phyloP scores from a whole-genome alignment of 441 rosid genomes.

The Adansonia gregorii region DNA sequence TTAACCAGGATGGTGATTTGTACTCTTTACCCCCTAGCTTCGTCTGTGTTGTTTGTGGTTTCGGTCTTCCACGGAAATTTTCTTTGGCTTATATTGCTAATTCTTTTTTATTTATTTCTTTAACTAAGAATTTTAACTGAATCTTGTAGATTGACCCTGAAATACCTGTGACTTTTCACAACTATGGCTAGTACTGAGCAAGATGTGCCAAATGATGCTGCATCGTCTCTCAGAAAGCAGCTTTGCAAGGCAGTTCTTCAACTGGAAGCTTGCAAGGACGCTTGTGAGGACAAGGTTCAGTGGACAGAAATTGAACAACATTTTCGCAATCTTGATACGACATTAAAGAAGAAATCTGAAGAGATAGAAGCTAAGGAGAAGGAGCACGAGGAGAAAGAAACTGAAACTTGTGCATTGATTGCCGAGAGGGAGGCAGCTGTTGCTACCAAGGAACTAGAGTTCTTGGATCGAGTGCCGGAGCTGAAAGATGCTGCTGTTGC shows the following conservation, averaged over 20 bases:
- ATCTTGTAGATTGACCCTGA: conserved; percentile 26
- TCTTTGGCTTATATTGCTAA: background rate
- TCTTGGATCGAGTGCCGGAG: conserved; percentile 49
- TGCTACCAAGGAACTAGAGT: conserved; percentile 46
- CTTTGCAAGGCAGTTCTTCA: conserved; percentile 42
- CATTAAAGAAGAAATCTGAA: conserved; percentile 37
- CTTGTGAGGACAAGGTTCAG: conserved; percentile 34
- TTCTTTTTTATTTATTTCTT: background rate
- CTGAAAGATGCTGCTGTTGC: conserved; percentile 51
- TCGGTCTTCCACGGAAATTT: background rate
- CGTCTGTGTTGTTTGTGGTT: background rate
- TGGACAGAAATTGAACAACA: conserved; percentile 47
- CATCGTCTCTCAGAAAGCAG: conserved; percentile 38
- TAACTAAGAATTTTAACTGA: background rate
- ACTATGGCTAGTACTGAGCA: conserved; percentile 37
- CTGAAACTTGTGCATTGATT: conserved; percentile 30
- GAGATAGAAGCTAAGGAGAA: conserved; percentile 45
- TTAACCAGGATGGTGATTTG: background rate
- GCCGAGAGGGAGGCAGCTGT: conserved; percentile 43
- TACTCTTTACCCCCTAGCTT: background rate
- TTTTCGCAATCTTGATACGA: conserved; percentile 37
- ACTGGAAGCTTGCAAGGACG: conserved; percentile 34
- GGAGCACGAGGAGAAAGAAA: conserved; percentile 36
- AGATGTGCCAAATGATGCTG: conserved; percentile 33
- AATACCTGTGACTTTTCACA: conserved; percentile 7